Evolutionary conservation across 495 filamentous ascomycete species (phyloP), one percentile per base, ranked within the genome.

Genomic region (Podospora conica): DNA sequence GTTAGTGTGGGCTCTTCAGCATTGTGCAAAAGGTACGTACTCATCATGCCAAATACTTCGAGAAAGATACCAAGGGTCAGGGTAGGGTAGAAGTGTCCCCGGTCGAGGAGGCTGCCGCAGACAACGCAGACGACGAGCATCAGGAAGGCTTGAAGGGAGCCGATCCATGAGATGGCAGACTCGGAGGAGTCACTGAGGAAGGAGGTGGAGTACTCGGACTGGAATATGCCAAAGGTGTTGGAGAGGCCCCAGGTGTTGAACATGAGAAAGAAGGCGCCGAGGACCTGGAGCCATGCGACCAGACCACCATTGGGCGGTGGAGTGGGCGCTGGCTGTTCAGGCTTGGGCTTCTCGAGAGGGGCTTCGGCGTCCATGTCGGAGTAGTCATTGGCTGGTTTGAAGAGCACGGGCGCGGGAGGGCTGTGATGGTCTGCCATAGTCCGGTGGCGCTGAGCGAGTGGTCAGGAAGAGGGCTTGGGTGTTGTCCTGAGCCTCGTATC

Each of bases 11-110:
- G 63, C 86, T 81, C 11, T 77, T 77, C 66, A 86, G 83, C 66
- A 85, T 85, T 10, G 84, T 70, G 24, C 0, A 1, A 31, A 23
- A 22, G 20, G 53, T 23, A 57, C 66, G 10, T 29, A 63, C 60
- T 89, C 86, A 90, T 89, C 15, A 88, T 75, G 20, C 86, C 87
- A 60, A 90, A 86, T 55, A 90, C 82, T 7, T 10, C 33, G 3
- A 70, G 55, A 33, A 70, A 65, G 1, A 61, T 48, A 20, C 67
- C 67, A 3, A 64, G 1, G 27, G 31, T 53, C 18, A 70, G 55
- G 20, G 33, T 60, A 1, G 25, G 22, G 21, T 66, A 63, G 61
- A 72, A 71, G 53, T 68, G 65, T 12, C 70, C 70, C 1, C 63
- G 61, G 61, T 73, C 70, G 22, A 66, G 62, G 8, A 70, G 54